A percentile compares a stretch with the other conserved stretches of the same genome.
Evolutionary conservation across 441 rosid species (phyloP).

Genomic region (Lepidium campestre): DNA sequence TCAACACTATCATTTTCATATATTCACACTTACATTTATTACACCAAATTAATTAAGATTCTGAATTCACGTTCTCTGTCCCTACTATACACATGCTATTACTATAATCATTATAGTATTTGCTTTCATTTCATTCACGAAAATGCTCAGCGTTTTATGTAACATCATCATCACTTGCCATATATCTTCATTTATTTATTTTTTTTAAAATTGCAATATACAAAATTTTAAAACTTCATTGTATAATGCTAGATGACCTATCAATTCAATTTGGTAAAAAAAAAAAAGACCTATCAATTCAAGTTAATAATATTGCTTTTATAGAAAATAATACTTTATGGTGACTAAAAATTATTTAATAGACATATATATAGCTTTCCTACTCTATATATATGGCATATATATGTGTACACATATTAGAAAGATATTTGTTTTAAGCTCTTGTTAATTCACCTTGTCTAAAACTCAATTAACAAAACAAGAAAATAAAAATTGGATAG

Average conservation of each 20-base stretch:
- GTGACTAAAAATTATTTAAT: background rate
- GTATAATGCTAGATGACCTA: background rate
- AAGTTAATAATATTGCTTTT: background rate
- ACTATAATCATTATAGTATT: background rate
- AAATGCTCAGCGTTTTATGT: slow-evolving; percentile 13
- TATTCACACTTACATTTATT: slow-evolving; percentile 18
- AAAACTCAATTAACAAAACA: background rate
- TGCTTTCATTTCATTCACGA: slow-evolving; percentile 8
- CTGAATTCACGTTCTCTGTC: slow-evolving; percentile 16
- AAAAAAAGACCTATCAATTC: background rate
- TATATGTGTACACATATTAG: background rate
- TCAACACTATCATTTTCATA: slow-evolving; percentile 20
- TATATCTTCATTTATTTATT: background rate
- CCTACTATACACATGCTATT: slow-evolving; percentile 25
- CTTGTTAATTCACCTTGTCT: background rate
- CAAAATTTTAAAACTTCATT: background rate
- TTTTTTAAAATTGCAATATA: too few relatives aligned
- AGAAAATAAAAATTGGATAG: background rate
- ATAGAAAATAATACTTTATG: background rate
- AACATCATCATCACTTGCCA: slow-evolving; percentile 13
- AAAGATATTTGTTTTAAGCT: background rate
- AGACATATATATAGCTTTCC: background rate
- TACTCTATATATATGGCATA: background rate
- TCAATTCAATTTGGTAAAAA: too few relatives aligned
- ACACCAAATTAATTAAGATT: background rate